Conservation (phyloP, 139 green algal species). For the Chlamydomonas sp. region DNA sequence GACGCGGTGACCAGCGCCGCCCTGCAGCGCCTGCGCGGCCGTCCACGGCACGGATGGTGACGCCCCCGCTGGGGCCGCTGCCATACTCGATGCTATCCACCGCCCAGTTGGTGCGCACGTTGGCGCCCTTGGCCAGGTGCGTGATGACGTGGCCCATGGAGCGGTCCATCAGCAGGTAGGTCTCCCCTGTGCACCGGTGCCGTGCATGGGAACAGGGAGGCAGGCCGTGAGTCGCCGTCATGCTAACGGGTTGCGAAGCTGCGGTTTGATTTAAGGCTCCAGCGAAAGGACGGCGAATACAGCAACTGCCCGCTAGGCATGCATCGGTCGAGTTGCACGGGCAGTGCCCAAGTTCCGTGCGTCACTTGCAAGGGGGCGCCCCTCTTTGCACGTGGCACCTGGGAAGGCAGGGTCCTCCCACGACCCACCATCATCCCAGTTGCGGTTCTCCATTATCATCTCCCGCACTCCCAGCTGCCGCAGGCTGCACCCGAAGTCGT, state of each 20-base stretch:
- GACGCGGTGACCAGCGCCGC: constrained; percentile 68
- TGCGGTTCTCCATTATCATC: constrained; percentile 79
- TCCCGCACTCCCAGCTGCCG: constrained; percentile 77
- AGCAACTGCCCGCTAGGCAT: too few species aligned
- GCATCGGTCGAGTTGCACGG: too few species aligned
- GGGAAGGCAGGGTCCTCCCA: neutral
- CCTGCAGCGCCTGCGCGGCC: constrained; percentile 15
- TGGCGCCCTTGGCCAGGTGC: constrained; percentile 50
- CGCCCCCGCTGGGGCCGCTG: neutral
- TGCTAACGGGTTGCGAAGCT: too few species aligned
- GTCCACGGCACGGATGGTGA: constrained; percentile 1
- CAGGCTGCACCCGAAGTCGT: constrained; percentile 83
- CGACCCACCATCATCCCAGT: constrained; percentile 52
- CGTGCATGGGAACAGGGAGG: neutral
- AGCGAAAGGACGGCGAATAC: too few species aligned
- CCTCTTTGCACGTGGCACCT: too few species aligned
- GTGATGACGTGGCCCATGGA: constrained; percentile 62
- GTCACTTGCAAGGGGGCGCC: too few species aligned
- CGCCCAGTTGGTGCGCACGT: constrained; percentile 56
- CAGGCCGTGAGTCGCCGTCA: neutral
- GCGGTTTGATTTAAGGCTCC: too few species aligned
- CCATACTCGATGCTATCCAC: constrained; percentile 57
- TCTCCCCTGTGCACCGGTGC: constrained; percentile 58
- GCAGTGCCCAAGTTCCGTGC: too few species aligned
- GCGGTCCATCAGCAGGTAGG: constrained; percentile 83